Evolutionary conservation across 495 filamentous ascomycete genomes (phyloP).

Genomic region (Platismatia glauca): DNA sequence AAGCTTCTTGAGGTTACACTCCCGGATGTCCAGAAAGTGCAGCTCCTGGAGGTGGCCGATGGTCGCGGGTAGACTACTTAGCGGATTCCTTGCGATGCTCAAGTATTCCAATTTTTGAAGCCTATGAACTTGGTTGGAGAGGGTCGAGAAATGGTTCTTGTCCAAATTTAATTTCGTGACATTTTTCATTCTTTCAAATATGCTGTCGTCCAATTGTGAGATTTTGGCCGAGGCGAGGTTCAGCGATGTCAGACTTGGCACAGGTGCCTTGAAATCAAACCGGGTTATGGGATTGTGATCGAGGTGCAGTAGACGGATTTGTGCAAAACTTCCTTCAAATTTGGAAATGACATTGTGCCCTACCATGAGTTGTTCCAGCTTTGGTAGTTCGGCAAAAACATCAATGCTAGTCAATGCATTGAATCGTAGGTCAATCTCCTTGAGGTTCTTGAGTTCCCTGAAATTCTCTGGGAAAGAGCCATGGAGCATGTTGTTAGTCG

Average conservation of each 20-base stretch:
- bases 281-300: slow-evolving; percentile 91
- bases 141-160: slow-evolving; percentile 88
- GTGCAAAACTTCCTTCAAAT: slow-evolving; percentile 77
- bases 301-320: slow-evolving; percentile 70
- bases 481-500: slow-evolving; percentile 84
- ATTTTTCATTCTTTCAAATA: slow-evolving; percentile 81
- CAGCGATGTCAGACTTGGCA: slow-evolving; percentile 73
- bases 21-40: slow-evolving; percentile 73
- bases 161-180: slow-evolving; percentile 81
- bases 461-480: slow-evolving; percentile 66
- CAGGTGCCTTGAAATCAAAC: slow-evolving; percentile 68
- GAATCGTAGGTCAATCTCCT: slow-evolving; percentile 88
- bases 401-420: slow-evolving; percentile 83
- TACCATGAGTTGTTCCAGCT: slow-evolving; percentile 73
- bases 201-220: slow-evolving; percentile 68
- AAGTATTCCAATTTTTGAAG: slow-evolving; percentile 79
- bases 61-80: slow-evolving; percentile 71
- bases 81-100: slow-evolving; percentile 83
- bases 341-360: slow-evolving; percentile 87
- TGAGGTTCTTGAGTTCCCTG: slow-evolving; percentile 61
- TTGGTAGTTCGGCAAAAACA: slow-evolving; percentile 69
- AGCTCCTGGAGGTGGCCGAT: slow-evolving; percentile 81
- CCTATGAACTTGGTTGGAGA: slow-evolving; percentile 75
- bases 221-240: slow-evolving; percentile 85
- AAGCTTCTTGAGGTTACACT: slow-evolving; percentile 82